Evolutionary conservation across 371 early-diverging fungal genomes (phyloP), one percentile per base, ranked within the genome.

Genomic region (Lichtheimia corymbifera): DNA sequence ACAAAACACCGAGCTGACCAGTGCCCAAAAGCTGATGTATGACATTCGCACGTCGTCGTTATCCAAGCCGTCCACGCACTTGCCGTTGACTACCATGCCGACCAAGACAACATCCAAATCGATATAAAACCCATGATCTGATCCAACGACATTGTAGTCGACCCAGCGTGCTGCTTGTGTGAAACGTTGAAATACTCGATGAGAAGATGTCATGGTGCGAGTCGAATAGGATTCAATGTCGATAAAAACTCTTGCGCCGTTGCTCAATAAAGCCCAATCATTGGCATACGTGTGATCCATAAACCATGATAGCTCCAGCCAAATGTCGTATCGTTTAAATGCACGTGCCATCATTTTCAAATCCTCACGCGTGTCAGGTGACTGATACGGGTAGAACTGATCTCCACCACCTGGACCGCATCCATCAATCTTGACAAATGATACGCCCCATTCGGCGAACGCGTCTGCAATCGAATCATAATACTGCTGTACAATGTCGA

Each of bases 251-350:
- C 74, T 63, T 0, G 68, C 74, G 14, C 74, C 74, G 53, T 73
- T 70, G 5, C 64, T 42, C 1, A 68, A 44, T 0, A 50, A 17
- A 5, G 59, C 58, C 74, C 74, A 73, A 17, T 73, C 74, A 2
- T 65, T 55, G 9, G 66, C 74, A 42, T 61, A 70, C 0, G 42
- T 28, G 12, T 55, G 64, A 40, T 73, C 74, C 58, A 73, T 40
- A 18, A 61, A 65, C 74, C 74, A 73, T 0, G 74, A 73, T 20
- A 73, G 24, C 25, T 73, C 74, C 41, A 73, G 59, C 74, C 74
- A 73, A 15, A 73, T 70, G 18, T 64, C 43, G n/a, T 62, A 58
- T 24, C 55, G 55, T 25, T 44, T 47, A 44, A 73, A 70, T 0
- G 66, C 60, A 5, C 40, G 55, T 11, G 59, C 28, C 57, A 73